A percentile compares a stretch with the other conserved stretches of the same genome.
Conservation (phyloP, 495 filamentous ascomycete genomes). For the Xylaria castorea region DNA sequence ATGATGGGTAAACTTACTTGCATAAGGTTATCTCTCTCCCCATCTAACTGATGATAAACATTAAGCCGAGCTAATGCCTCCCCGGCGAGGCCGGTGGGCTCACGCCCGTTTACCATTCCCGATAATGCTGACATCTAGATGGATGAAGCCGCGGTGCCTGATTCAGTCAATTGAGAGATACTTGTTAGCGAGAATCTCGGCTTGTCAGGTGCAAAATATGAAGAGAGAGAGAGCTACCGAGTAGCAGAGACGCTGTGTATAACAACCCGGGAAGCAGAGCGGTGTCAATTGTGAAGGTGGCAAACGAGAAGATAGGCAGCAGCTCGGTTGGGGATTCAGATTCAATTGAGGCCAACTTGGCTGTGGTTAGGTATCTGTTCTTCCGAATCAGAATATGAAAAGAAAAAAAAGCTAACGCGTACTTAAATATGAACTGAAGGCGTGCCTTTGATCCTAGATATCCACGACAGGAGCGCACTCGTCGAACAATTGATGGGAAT, state of each 20-base stretch:
- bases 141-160: background rate
- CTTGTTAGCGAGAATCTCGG: background rate
- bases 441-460: background rate
- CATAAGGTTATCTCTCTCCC: slow-evolving; percentile 22
- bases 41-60: slow-evolving; percentile 23
- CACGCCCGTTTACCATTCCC: slow-evolving; percentile 15
- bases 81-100: slow-evolving; percentile 16
- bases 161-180: background rate
- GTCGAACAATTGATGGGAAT: slow-evolving; percentile 3
- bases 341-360: background rate
- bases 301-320: background rate
- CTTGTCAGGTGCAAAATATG: background rate
- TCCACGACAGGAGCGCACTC: background rate
- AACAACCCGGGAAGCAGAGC: background rate
- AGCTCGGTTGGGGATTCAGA: background rate
- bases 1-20: slow-evolving; percentile 13
- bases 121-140: slow-evolving; percentile 23
- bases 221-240: background rate
- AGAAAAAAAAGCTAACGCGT: background rate
- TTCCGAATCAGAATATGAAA: background rate
- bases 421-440: background rate
- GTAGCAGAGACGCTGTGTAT: background rate
- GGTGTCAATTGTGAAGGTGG: background rate
- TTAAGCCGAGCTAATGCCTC: slow-evolving; percentile 9
- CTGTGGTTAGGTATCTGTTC: background rate